Conservation (phyloP, 164 flowering plant species). For the Protea cynaroides region DNA sequence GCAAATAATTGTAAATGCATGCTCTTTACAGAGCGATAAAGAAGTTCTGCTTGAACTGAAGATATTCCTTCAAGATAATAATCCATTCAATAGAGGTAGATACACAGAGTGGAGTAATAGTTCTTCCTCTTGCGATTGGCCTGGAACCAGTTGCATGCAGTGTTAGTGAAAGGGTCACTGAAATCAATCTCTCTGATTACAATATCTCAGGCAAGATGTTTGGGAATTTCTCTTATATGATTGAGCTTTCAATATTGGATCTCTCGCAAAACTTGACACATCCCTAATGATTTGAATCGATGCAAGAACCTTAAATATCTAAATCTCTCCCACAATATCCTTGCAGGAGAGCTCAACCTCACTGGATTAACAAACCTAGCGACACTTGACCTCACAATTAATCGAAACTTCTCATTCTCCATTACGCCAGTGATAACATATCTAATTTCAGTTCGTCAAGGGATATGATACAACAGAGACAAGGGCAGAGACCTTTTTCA, state of each 20-base stretch:
- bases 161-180: slow-evolving; percentile 30
- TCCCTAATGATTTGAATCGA: slow-evolving; percentile 45
- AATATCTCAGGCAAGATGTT: slow-evolving; percentile 41
- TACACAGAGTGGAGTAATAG: slow-evolving; percentile 42
- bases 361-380: slow-evolving; percentile 44
- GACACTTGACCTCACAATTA: slow-evolving; percentile 58
- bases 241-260: slow-evolving; percentile 50
- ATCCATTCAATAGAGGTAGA: slow-evolving; percentile 37
- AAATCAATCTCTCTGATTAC: slow-evolving; percentile 35
- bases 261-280: slow-evolving; percentile 50
- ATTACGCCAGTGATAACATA: too few relatives aligned
- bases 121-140: slow-evolving; percentile 48
- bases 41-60: slow-evolving; percentile 43
- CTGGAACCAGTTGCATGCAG: slow-evolving; percentile 46
- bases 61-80: slow-evolving; percentile 30
- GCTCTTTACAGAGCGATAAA: slow-evolving; percentile 43
- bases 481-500: too few relatives aligned
- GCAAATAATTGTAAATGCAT: slow-evolving; percentile 23
- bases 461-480: too few relatives aligned
- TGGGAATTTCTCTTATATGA: slow-evolving; percentile 58
- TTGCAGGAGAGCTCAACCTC: slow-evolving; percentile 45
- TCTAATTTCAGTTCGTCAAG: too few relatives aligned
- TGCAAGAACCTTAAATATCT: too few relatives aligned
- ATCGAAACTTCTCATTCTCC: too few relatives aligned
- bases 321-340: slow-evolving; percentile 65